Evolutionary conservation across 2,329 filamentous ascomycete species (phyloP), one percentile per base, ranked within the genome.

Genomic region (Penicillium sp.): DNA sequence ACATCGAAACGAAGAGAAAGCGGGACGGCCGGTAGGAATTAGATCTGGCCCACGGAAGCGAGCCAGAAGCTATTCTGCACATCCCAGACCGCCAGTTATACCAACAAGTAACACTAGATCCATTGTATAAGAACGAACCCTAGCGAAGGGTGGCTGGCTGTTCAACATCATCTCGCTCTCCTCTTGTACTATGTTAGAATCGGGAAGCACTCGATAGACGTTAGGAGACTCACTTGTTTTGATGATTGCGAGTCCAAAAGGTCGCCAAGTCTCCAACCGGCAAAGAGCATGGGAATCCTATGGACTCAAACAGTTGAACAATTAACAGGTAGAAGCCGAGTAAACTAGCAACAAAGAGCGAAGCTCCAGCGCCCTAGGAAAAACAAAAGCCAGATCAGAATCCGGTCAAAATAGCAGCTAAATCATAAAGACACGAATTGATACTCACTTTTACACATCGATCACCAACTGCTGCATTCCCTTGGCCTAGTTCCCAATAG

Each of bases 401-500:
- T 4, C 12, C 12, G 27, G 1, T 12, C 13, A 7, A 31, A 29
- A n/a, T 36, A 33, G 23, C 2, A 15, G 5, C 0, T 17, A 33
- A 21, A 21, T 23, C 2, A 35, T 21, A 5, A 27, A 4, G 15
- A 31, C 2, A 6, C 6, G 13, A n/a, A n/a, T 23, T 21, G 29
- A 33, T 13, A 60, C 60, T 60, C 39, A 70, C 68, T 44, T 66
- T 65, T 3, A 70, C 60, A 5, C 77, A 58, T 33, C 68, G 70
- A 13, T 58, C 54, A 5, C 76, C 75, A 19, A 63, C 58, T 0
- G 49, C 59, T 0, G 66, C 62, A 29, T 77, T 73, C 0, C 68
- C 75, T 19, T 75, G 62, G 3, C 85, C 85, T 9, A 81, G 66
- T 19, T 82, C 72, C 79, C 83, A 88, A 73, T 86, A 89, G 0